Conservation (phyloP, 176 grass and related monocot species). For the Bolboschoenus planiculmis region DNA sequence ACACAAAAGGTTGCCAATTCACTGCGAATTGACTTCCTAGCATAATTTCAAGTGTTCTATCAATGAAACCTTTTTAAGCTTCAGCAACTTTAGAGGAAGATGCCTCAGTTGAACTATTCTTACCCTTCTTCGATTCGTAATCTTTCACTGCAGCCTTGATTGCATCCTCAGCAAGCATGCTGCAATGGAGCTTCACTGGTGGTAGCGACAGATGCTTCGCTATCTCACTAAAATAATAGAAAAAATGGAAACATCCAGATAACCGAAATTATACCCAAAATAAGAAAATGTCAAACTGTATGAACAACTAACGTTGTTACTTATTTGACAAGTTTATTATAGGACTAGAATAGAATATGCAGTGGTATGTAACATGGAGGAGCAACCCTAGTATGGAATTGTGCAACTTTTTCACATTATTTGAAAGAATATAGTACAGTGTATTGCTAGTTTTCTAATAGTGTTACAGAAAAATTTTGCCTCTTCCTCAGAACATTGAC, state of each 20-base stretch:
- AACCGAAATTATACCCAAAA: not conserved
- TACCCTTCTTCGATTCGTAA: conserved; percentile 73
- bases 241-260: not conserved
- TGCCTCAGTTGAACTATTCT: not conserved
- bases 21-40: not conserved
- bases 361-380: not conserved
- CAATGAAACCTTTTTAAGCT: not conserved
- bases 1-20: not conserved
- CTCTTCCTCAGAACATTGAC: not conserved
- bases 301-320: not conserved
- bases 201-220: conserved; percentile 94
- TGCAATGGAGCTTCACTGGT: conserved; percentile 95
- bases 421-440: not conserved
- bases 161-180: conserved; percentile 95
- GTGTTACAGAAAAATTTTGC: not conserved
- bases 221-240: conserved; percentile 57
- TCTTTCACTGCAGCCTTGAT: conserved; percentile 97
- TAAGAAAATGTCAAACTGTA: not conserved
- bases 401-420: not conserved
- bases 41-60: not conserved
- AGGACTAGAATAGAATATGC: not conserved
- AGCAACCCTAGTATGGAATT: not conserved
- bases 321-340: not conserved
- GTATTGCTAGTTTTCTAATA: too few species aligned
- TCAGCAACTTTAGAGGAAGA: not conserved